Base-by-base conservation (phyloP, 352 stramenopile species). In the Pythium aristosporum region DNA sequence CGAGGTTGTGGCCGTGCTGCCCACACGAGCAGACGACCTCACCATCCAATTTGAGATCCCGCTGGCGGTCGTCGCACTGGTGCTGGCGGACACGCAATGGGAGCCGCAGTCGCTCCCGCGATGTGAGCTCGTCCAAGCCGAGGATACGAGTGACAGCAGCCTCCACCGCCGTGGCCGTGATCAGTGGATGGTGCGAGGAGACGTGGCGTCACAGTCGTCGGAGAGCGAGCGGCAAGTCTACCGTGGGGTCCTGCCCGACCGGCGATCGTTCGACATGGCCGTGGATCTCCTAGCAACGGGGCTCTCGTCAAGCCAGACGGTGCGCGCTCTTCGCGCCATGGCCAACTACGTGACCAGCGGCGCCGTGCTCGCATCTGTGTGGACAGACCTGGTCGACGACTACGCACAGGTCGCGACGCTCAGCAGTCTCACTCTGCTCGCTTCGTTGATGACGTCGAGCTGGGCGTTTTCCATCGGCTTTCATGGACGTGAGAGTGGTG, bases 401-500 rank as follows among this genome's bases (percentile, higher is more conserved):
- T 64, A 64, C 34, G 16, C 43, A 0, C 43, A 64, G 34, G 63
- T 90, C 11, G 74, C 73, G n/a, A 72, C 75, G 11, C 63, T 74
- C 0, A 65, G 53, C 11, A 88, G 73, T 59, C 53, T 87, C 50
- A 66, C 73, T 16, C 63, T 75, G 39, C 61, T 74, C 9, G 67
- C 75, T 20, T 48, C 63, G 48, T 57, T 87, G 25, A 49, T 90
- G 15, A 52, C 57, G 10, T 54, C 65, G 23, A 74, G 71, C 41
- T 87, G 77, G 81, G 71, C 67, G 12, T 85, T 88, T 49, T 85
- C 75, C 1, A 28, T 90, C 15, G 72, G 73, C 11, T 30, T 90
- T 28, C 68, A 72, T n/a, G n/a, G 51, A 8, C 39, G 39, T 15
- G 34, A 39, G 3, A 37, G 34, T 18, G 32, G 32, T 11, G 23